A percentile compares a stretch with the other conserved stretches of the same genome.
Evolutionary conservation across 768 basidiomycete species (phyloP).

Genomic region (Tephrocybe rancida): DNA sequence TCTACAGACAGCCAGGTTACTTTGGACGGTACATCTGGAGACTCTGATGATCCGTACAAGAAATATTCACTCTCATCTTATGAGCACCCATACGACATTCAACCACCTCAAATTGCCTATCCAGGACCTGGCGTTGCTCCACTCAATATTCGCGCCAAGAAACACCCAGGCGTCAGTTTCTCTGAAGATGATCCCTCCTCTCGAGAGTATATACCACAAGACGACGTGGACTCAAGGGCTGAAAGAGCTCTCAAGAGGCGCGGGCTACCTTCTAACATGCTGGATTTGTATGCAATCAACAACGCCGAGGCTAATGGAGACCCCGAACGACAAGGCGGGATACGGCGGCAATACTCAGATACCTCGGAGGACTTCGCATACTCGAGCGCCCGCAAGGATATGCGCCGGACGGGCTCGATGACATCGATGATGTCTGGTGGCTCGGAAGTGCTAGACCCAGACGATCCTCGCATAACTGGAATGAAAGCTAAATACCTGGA

Average conservation of each 20-base stretch:
- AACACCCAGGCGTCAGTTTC: conserved; percentile 42
- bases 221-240: conserved; percentile 22
- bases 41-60: conserved; percentile 30
- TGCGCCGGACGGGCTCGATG: conserved; percentile 45
- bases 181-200: conserved; percentile 27
- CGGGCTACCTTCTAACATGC: conserved; percentile 51
- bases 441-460: conserved; percentile 64
- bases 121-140: conserved; percentile 22
- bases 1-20: conserved; percentile 43
- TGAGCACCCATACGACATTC: conserved; percentile 64
- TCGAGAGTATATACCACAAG: conserved; percentile 22
- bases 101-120: conserved; percentile 49
- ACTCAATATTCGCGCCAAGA: conserved; percentile 19
- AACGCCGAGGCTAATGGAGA: conserved; percentile 23
- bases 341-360: conserved; percentile 15
- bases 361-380: conserved; percentile 22
- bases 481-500: conserved; percentile 49
- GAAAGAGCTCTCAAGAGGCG: conserved; percentile 40
- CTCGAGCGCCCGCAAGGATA: conserved; percentile 25
- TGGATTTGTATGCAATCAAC: conserved; percentile 52
- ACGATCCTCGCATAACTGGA: conserved; percentile 74
- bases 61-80: conserved; percentile 57
- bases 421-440: conserved; percentile 41
- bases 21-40: conserved; percentile 21
- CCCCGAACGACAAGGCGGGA: conserved; percentile 13